Evolutionary conservation across 768 basidiomycete genomes (phyloP).

Genomic region (Tubosaeta sp.): DNA sequence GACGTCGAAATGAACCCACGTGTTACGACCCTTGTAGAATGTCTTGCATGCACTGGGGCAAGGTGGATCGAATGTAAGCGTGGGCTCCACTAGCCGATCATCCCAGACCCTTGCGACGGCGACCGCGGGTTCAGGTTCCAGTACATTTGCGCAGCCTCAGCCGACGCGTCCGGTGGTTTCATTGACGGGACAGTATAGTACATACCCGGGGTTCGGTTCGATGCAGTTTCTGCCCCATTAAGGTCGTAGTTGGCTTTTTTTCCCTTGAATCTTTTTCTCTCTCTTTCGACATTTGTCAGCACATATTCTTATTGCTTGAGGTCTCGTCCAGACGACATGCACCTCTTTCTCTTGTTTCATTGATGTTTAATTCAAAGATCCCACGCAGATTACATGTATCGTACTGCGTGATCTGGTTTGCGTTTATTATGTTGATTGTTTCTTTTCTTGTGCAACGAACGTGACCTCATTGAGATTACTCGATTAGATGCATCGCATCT

Average conservation of each 20-base stretch:
- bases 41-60: slow-evolving; percentile 16
- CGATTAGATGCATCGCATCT: no score
- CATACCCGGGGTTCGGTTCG: slow-evolving; percentile 18
- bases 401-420: background rate
- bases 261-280: background rate
- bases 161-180: slow-evolving; percentile 16
- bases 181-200: slow-evolving; percentile 15
- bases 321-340: slow-evolving; percentile 5
- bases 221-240: slow-evolving; percentile 23
- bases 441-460: no score
- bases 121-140: slow-evolving; percentile 4
- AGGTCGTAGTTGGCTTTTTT: background rate
- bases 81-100: slow-evolving; percentile 13
- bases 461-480: no score
- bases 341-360: background rate
- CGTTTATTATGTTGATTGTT: no score
- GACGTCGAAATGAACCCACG: slow-evolving; percentile 4
- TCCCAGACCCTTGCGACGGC: slow-evolving; percentile 18
- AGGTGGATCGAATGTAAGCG: slow-evolving; percentile 5
- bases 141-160: slow-evolving; percentile 24
- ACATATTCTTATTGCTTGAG: slow-evolving; percentile 23
- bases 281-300: background rate
- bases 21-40: slow-evolving; percentile 13
- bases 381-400: background rate
- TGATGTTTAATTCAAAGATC: background rate